Conservation (phyloP, 1,139 yeast species). For the Suhomyces bolitotheri region DNA sequence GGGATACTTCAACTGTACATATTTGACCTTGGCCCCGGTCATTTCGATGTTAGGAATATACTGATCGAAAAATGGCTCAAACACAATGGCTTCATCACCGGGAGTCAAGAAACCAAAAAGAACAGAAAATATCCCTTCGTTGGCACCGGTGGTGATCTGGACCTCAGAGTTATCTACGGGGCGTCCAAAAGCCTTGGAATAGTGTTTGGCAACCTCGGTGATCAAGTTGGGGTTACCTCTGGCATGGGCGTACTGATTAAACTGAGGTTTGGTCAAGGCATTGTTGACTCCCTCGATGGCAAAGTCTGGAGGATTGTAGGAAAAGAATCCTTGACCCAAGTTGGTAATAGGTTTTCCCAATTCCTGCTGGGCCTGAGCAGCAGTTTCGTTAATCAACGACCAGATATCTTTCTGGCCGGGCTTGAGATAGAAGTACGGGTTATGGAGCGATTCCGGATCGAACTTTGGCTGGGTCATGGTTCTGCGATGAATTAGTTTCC, state of each 20-base stretch:
- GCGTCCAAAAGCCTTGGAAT: slow-evolving; percentile 65
- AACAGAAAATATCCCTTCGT: slow-evolving; percentile 86
- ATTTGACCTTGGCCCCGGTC: slow-evolving; percentile 88
- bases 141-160: slow-evolving; percentile 92
- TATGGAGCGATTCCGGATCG: slow-evolving; percentile 37
- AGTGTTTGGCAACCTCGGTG: slow-evolving; percentile 66
- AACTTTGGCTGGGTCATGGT: neutral
- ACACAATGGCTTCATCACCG: slow-evolving; percentile 96
- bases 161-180: slow-evolving; percentile 64
- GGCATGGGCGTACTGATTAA: slow-evolving; percentile 91
- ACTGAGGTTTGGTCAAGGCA: slow-evolving; percentile 69
- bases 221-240: slow-evolving; percentile 80
- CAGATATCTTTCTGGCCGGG: slow-evolving; percentile 82
- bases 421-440: slow-evolving; percentile 59
- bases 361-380: slow-evolving; percentile 71
- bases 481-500: neutral
- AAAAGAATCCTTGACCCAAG: slow-evolving; percentile 95
- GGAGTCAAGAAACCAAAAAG: slow-evolving; percentile 81
- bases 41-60: slow-evolving; percentile 90
- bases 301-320: slow-evolving; percentile 90
- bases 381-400: slow-evolving; percentile 92
- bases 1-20: slow-evolving; percentile 87
- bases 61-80: slow-evolving; percentile 96
- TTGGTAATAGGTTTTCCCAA: slow-evolving; percentile 76
- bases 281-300: slow-evolving; percentile 80